phyloP scores from a whole-genome alignment of 352 stramenopile genomes.

The Pythium coloratum region DNA sequence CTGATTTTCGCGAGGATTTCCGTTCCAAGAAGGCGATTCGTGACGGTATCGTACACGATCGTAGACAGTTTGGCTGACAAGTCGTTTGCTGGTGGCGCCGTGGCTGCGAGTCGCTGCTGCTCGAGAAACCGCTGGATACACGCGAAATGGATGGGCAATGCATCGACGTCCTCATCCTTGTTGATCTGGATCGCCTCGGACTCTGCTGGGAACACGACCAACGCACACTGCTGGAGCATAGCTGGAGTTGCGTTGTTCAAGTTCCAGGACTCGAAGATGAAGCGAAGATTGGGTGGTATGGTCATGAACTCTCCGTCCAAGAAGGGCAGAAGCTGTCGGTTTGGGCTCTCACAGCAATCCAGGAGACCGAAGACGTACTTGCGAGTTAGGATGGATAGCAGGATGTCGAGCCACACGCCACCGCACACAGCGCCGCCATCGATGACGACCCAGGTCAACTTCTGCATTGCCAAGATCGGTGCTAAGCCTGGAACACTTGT shows the following conservation, averaged over 20 bases:
- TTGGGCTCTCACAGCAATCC: slow-evolving; percentile 5
- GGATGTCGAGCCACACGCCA: slow-evolving; percentile 25
- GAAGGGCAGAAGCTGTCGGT: slow-evolving; percentile 17
- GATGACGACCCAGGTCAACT: slow-evolving; percentile 27
- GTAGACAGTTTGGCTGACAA: background rate
- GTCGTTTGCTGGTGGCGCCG: background rate
- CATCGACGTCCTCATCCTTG: slow-evolving; percentile 16
- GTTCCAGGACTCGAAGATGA: slow-evolving; percentile 57
- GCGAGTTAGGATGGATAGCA: slow-evolving; percentile 14
- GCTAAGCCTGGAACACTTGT: background rate
- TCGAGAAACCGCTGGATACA: slow-evolving; percentile 34
- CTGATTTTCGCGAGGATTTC: slow-evolving; percentile 31
- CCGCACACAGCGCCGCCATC: slow-evolving; percentile 17
- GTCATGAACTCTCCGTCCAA: slow-evolving; percentile 48
- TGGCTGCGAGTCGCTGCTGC: slow-evolving; percentile 18
- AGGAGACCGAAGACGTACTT: slow-evolving; percentile 7
- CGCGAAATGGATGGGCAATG: slow-evolving; percentile 28
- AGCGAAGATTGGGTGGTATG: slow-evolving; percentile 55
- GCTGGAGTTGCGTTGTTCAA: slow-evolving; percentile 19
- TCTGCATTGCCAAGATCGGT: slow-evolving; percentile 24
- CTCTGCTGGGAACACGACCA: slow-evolving; percentile 24
- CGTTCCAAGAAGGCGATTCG: slow-evolving; percentile 25
- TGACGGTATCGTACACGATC: slow-evolving; percentile 27
- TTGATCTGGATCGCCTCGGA: slow-evolving; percentile 3
- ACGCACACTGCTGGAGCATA: slow-evolving; percentile 21